Base-by-base conservation (phyloP, 2,329 filamentous ascomycete genomes). In the Daldinia eschscholtzii region DNA sequence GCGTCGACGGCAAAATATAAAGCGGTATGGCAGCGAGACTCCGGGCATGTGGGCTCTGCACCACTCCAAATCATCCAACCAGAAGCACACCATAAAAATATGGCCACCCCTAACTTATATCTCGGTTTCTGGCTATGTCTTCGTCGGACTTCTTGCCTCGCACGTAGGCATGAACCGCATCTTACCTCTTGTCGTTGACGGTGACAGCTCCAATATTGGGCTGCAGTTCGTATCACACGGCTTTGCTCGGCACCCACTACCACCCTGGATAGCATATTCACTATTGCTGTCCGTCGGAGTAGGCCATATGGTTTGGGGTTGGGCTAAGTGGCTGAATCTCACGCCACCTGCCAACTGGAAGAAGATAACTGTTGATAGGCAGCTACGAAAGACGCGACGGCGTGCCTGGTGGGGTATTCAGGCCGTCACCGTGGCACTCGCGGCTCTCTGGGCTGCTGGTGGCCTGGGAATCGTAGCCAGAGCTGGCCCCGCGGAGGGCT, bases 141-240 rank as follows among this genome's bases (percentile, higher is more conserved):
- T 97, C 18, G 78, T 88, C 0, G 86, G 87, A 0, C 81, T 95
- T 20, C 84, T 95, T 28, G 83, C 86, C 0, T 88, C 88, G 5
- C 95, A 98, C 79, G 86, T 91, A 2, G 87, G 90, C 69, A 85
- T 94, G 65, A 97, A 97, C 79, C 88, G 95, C 37, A 81, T 89
- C 2, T 83, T 97, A 28, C 95, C 96, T 1, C 80, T 94, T 37
- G 83, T 88, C 30, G 87, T 93, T 50, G 92, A 97, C 61, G 94
- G 94, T 6, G 93, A 94, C 66, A 94, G 90, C 75, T 92, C 93
- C n/a, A 91, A 95, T 61, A 90, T 98, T 44, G 92, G 93, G 0
- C 83, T 98, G 12, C 90, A 89, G 12, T 98, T 92, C 78, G 90
- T 98, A 6, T 89, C 91, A 12, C 94, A 98, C 80, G 93, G 93